Base-by-base conservation (phyloP, 78 protist species). In the Planoprotostelium fungivorum region DNA sequence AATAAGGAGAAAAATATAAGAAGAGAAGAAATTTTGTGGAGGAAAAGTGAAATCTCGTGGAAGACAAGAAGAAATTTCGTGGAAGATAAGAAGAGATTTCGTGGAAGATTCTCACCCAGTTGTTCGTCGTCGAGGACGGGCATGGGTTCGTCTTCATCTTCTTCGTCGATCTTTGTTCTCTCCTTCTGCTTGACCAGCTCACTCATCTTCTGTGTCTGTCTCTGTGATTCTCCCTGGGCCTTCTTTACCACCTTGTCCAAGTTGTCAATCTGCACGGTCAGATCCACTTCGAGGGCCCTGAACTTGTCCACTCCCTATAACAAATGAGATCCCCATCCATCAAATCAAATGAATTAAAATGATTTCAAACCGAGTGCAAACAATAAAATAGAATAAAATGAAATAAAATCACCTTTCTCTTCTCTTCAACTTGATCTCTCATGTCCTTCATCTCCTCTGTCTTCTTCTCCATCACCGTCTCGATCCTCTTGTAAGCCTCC, bases 371-470 rank as follows among this genome's bases (percentile, higher is more conserved):
- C n/a, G n/a, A n/a, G n/a, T n/a, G n/a, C n/a, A n/a, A n/a, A n/a
- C n/a, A n/a, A n/a, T n/a, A n/a, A n/a, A n/a, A n/a, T n/a, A n/a
- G n/a, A n/a, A n/a, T n/a, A n/a, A n/a, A n/a, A n/a, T n/a, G n/a
- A n/a, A n/a, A n/a, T n/a, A n/a, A n/a, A n/a, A n/a, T n/a, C n/a
- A 86, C 36, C n/a, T 89, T 89, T 84, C 84, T 92, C 0, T 51
- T 37, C 36, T 73, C 34, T 10, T 93, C 90, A n/a, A 37, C 84
- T 84, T 89, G 85, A 63, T 89, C 83, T 36, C 35, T 84, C 1
- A 35, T 28, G 28, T 34, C 91, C 89, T 89, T 37, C 35, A 84
- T 29, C 87, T 84, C 92, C 35, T 89, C 89, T 88, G 34, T 83
- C 84, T 89, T 89, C 34, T 38, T 91, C 35, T 83, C 86, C 34